These are phyloP conservation scores for Vickermania ingenoplastis DNA, from an alignment of 208 protist genomes.

Conservation along the genomic window DNA sequence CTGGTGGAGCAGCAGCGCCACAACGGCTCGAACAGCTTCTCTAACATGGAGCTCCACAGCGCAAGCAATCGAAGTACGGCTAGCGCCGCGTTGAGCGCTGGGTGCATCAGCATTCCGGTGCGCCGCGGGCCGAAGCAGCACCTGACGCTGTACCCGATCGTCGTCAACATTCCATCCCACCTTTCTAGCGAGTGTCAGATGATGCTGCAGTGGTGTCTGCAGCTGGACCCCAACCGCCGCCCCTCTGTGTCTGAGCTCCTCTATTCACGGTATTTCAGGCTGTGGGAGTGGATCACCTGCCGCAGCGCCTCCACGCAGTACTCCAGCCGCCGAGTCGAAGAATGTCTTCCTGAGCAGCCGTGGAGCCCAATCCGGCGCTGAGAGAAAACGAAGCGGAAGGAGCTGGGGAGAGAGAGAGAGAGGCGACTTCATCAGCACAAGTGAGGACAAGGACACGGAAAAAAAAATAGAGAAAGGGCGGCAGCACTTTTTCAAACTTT, in stretches of 20 bases:
- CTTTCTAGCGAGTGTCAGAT: conserved; percentile 48
- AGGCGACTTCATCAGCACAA: too few species aligned
- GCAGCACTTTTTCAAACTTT: too few species aligned
- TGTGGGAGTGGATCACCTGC: conserved; percentile 47
- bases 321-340: background rate
- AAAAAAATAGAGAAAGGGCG: background rate
- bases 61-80: conserved; percentile 5
- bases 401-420: background rate
- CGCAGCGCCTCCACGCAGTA: background rate
- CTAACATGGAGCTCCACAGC: background rate
- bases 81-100: conserved; percentile 1
- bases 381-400: background rate
- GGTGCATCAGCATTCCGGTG: background rate
- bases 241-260: conserved; percentile 63
- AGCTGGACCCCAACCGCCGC: conserved; percentile 27
- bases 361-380: conserved; percentile 14
- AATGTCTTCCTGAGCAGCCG: conserved; percentile 27
- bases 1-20: conserved; percentile 12
- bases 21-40: background rate
- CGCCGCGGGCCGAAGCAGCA: background rate
- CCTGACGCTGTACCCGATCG: conserved; percentile 3
- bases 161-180: conserved; percentile 37
- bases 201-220: conserved; percentile 59
- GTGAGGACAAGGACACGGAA: background rate
- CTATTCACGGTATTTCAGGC: conserved; percentile 52